These are phyloP conservation scores for Xylaria hypoxylon DNA, from an alignment of 2,329 filamentous ascomycete species.

Conservation along the genomic window DNA sequence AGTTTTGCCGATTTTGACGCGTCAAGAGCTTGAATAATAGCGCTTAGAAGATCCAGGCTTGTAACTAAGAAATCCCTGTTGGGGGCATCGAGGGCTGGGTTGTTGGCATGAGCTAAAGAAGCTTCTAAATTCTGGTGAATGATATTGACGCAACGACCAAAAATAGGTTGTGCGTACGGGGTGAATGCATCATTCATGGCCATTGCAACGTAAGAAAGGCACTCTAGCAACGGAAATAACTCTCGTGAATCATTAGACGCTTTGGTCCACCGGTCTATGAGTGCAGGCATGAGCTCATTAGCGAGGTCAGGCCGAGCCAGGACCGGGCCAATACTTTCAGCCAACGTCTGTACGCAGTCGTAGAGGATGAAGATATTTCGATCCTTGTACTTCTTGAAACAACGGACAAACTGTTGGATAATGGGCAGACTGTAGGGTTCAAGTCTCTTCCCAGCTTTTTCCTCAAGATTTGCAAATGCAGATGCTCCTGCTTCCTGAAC, in stretches of 20 bases:
- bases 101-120: constrained; percentile 75
- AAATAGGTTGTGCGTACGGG: constrained; percentile 87
- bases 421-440: constrained; percentile 91
- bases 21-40: constrained; percentile 90
- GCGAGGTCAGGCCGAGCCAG: constrained; percentile 86
- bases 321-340: constrained; percentile 86
- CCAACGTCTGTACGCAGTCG: constrained; percentile 96
- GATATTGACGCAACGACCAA: constrained; percentile 87
- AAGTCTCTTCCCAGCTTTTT: constrained; percentile 85
- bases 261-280: constrained; percentile 88
- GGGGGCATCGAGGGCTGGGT: constrained; percentile 77
- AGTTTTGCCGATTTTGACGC: constrained; percentile 79
- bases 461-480: constrained; percentile 94
- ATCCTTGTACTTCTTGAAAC: constrained; percentile 96
- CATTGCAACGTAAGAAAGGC: constrained; percentile 91
- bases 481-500: constrained; percentile 97
- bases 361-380: constrained; percentile 99
- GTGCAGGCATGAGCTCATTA: constrained; percentile 88
- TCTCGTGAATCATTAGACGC: constrained; percentile 91
- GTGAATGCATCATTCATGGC: constrained; percentile 85
- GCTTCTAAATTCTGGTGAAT: constrained; percentile 93
- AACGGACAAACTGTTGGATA: constrained; percentile 89
- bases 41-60: constrained; percentile 90
- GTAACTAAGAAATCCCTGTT: constrained; percentile 98
- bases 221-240: constrained; percentile 95